Base-by-base conservation (phyloP, 2,329 filamentous ascomycete genomes). In the Tympanopsis confertula region DNA sequence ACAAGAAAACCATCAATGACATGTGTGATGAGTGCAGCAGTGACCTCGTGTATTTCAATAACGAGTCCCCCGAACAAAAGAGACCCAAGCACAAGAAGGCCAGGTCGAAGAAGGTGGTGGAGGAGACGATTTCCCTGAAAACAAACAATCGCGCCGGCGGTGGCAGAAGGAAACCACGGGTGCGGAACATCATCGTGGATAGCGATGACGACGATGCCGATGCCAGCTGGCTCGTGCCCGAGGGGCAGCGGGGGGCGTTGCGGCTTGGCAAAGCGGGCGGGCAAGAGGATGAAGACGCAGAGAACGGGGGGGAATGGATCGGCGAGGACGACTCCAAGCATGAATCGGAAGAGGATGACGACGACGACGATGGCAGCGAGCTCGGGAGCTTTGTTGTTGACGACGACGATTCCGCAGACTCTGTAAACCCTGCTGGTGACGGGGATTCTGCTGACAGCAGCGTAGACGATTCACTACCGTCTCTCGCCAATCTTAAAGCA, bases 281-380 rank as follows among this genome's bases (percentile, higher is more conserved):
- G 3, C 74, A 76, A n/a, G 82, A 86, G 38, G 86, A 94, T 44
- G 86, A 94, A 55, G 76, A 94, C 51, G 85, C 82, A 2, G 87
- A 94, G 53, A 86, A 86, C 2, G 86, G 82, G 3, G 88, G 86
- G 17, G 84, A 93, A 40, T 86, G 76, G 54, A 67, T 94, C 36
- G 72, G 72, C 28, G 77, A 80, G 0, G 76, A 83, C 19, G 83
- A 91, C 49, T 84, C 80, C 0, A 56, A 60, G 12, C 59, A 66
- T 28, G 68, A 71, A 3, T 72, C 70, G 5, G 74, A 72, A 19
- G 65, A 66, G 7, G 69, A 74, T 7, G 68, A 67, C 2, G 61
- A 70, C 15, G 68, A 67, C 2, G 61, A 70, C 15, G 64, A 69
- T 15, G 63, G 59, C 35, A 75, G 68, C 47, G 69, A 69, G 15